Evolutionary conservation across 2,329 filamentous ascomycete species (phyloP).

Genomic region (Cadophora gregata): DNA sequence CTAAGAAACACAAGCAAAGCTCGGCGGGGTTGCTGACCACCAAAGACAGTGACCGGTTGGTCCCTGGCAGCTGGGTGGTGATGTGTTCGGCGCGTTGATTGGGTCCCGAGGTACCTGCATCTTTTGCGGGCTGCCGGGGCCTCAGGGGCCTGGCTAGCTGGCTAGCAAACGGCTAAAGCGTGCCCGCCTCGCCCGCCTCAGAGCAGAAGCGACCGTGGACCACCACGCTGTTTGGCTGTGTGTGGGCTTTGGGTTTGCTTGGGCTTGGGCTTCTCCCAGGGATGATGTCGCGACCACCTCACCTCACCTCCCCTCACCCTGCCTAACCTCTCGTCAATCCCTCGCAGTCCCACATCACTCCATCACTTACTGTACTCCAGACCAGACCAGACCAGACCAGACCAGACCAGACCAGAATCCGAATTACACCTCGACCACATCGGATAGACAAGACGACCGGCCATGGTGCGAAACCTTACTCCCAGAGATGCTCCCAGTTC

Average conservation of each 20-base stretch:
- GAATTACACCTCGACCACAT: background rate
- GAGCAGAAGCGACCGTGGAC: background rate
- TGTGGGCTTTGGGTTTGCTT: too few relatives aligned
- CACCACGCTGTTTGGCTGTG: too few relatives aligned
- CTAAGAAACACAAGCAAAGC: constrained; percentile 12
- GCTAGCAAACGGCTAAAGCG: constrained; percentile 6
- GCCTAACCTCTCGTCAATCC: too few relatives aligned
- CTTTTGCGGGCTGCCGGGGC: background rate
- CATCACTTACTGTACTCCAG: background rate
- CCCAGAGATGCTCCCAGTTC: constrained; percentile 17
- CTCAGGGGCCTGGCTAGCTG: constrained; percentile 8
- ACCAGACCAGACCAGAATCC: background rate
- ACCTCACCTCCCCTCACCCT: background rate
- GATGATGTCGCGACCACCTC: constrained; percentile 12
- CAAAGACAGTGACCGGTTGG: background rate
- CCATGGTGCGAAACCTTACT: constrained; percentile 16
- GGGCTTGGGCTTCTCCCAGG: background rate
- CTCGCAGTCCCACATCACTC: background rate
- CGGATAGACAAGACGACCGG: background rate
- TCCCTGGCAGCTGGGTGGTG: constrained; percentile 11
- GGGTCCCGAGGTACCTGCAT: constrained; percentile 13
- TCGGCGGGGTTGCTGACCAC: background rate
- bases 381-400: constrained; percentile 1
- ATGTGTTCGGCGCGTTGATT: constrained; percentile 3
- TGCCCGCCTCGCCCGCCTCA: background rate